Conservation (phyloP, 805 yeast species). For the Blastobotrys attinorum region DNA sequence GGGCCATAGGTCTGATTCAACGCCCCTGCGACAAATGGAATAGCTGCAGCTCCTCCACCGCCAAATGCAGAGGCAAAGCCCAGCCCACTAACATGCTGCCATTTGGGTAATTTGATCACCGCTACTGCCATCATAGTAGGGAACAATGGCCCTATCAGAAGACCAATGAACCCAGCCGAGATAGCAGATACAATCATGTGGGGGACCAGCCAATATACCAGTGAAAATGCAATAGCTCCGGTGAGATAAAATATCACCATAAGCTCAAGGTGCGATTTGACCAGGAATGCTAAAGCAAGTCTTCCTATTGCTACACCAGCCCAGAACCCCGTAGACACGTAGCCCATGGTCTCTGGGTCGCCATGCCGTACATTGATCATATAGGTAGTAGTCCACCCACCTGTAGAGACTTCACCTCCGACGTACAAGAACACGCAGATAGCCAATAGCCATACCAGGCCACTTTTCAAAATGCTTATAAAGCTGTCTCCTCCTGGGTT, state of each 20-base stretch:
- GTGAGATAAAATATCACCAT: constrained; percentile 23
- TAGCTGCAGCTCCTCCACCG: constrained; percentile 75
- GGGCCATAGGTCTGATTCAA: constrained; percentile 28
- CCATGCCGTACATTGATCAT: constrained; percentile 48
- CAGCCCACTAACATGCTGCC: constrained; percentile 55
- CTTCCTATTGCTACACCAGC: constrained; percentile 62
- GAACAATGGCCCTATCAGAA: constrained; percentile 61
- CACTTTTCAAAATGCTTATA: constrained; percentile 7
- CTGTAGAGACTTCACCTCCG: constrained; percentile 63
- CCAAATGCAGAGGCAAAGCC: constrained; percentile 75
- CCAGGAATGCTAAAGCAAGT: constrained; percentile 38
- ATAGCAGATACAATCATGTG: constrained; percentile 40
- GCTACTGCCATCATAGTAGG: constrained; percentile 67
- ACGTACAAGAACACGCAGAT: constrained; percentile 51
- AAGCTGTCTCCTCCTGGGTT: constrained; percentile 2
- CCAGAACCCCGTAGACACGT: constrained; percentile 65
- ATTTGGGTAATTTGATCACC: constrained; percentile 51
- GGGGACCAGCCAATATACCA: constrained; percentile 44
- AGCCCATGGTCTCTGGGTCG: constrained; percentile 42
- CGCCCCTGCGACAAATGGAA: constrained; percentile 60
- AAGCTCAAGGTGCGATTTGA: constrained; percentile 15
- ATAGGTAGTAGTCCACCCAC: constrained; percentile 65
- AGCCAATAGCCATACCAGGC: constrained; percentile 38
- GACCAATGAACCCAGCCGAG: constrained; percentile 43
- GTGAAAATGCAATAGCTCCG: constrained; percentile 27